Conservation (phyloP, 164 flowering plant genomes). For the Akebia trifoliata region DNA sequence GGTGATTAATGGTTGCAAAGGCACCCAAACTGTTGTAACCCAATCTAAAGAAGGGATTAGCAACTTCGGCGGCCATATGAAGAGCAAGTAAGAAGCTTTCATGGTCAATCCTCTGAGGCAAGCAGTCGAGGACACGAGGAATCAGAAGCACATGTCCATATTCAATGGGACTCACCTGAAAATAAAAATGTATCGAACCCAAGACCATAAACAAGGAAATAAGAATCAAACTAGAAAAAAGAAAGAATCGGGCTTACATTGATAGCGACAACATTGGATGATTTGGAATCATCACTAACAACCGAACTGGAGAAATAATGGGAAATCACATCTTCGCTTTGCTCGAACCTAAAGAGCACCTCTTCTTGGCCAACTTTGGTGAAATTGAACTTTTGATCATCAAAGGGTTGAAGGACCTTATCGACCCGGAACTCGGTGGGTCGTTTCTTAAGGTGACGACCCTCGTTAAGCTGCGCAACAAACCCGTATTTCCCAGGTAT, state of each 20-base stretch:
- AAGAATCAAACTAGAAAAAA: slow-evolving; percentile 37
- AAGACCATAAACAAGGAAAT: slow-evolving; percentile 48
- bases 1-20: slow-evolving; percentile 87
- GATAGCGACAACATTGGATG: slow-evolving; percentile 74
- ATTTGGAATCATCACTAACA: slow-evolving; percentile 22
- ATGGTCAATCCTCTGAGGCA: slow-evolving; percentile 70
- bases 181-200: slow-evolving; percentile 21
- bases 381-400: slow-evolving; percentile 76
- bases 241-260: slow-evolving; percentile 48
- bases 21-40: slow-evolving; percentile 94
- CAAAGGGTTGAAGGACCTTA: slow-evolving; percentile 79
- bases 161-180: slow-evolving; percentile 85
- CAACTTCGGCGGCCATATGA: slow-evolving; percentile 67
- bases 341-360: slow-evolving; percentile 64
- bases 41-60: slow-evolving; percentile 60
- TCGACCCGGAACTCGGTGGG: slow-evolving; percentile 90
- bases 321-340: slow-evolving; percentile 30
- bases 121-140: slow-evolving; percentile 56
- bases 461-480: slow-evolving; percentile 83
- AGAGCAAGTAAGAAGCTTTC: slow-evolving; percentile 70
- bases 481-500: slow-evolving; percentile 65
- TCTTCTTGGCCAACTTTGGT: slow-evolving; percentile 92
- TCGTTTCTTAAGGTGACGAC: slow-evolving; percentile 80
- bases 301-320: slow-evolving; percentile 38
- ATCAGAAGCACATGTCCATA: slow-evolving; percentile 86